Evolutionary conservation across 1,139 yeast species (phyloP).

Genomic region (Geotrichum carabidarum): DNA sequence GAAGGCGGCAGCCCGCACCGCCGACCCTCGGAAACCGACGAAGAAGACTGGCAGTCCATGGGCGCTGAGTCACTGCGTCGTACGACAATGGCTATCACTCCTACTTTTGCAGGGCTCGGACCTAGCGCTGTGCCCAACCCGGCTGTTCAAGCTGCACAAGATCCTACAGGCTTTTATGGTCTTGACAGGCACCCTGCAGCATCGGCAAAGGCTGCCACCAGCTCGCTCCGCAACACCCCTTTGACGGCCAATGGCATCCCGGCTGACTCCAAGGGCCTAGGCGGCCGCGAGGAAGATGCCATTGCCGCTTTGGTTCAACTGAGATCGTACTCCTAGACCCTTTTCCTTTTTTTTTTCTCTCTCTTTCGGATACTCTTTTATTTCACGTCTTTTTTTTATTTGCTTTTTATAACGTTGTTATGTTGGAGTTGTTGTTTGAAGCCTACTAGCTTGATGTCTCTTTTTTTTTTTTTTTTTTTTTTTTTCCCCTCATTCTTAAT

Average conservation of each 20-base stretch:
- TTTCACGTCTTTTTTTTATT: neutral
- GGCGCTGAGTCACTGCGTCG: slow-evolving; percentile 55
- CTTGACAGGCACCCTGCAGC: slow-evolving; percentile 3
- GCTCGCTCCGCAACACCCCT: slow-evolving; percentile 12
- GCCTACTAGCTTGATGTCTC: neutral
- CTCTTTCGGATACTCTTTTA: neutral
- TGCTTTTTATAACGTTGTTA: neutral
- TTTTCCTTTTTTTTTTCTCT: neutral
- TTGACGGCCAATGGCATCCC: neutral
- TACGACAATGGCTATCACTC: slow-evolving; percentile 13
- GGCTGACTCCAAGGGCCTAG: neutral
- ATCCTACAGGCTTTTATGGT: neutral
- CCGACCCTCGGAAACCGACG: slow-evolving; percentile 62
- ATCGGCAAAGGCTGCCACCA: slow-evolving; percentile 1
- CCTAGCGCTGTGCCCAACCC: neutral
- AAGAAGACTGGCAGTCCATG: slow-evolving; percentile 89
- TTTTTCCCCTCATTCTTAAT: neutral
- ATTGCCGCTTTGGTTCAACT: slow-evolving; percentile 20
- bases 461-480: neutral
- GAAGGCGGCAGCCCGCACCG: slow-evolving; percentile 11
- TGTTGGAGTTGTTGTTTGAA: neutral
- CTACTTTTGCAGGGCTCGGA: neutral
- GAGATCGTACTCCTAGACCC: slow-evolving; percentile 9
- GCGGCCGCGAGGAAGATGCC: slow-evolving; percentile 20
- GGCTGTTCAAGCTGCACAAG: neutral